Conservation (phyloP, 192 early-diverging fungal genomes). For the Backusella liffmaniae region DNA sequence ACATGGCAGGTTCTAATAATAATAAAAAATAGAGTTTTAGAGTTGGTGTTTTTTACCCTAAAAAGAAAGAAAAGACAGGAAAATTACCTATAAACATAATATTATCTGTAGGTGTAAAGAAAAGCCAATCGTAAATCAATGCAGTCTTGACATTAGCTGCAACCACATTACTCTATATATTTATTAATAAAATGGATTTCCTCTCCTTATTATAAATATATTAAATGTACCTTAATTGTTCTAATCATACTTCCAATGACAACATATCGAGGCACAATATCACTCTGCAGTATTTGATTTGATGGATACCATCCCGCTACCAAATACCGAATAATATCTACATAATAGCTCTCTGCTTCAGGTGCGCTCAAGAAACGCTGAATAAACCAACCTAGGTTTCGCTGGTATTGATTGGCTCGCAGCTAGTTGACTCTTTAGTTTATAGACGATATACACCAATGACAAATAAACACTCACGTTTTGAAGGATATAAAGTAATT, state of each 20-base stretch:
- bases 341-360: conserved; percentile 58
- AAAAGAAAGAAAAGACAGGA: too few species aligned
- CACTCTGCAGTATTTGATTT: conserved; percentile 66
- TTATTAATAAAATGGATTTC: neutral
- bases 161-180: conserved; percentile 47
- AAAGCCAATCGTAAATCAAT: conserved; percentile 79
- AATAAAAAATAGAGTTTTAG: too few species aligned
- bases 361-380: conserved; percentile 56
- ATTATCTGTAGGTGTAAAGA: conserved; percentile 64
- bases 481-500: conserved; percentile 65
- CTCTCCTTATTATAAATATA: neutral
- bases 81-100: conserved; percentile 67
- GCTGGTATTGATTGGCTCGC: conserved; percentile 42
- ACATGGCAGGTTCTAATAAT: conserved; percentile 67
- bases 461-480: conserved; percentile 32
- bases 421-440: conserved; percentile 34
- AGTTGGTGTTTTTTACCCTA: neutral
- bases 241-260: conserved; percentile 62
- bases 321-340: conserved; percentile 75
- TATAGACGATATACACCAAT: neutral
- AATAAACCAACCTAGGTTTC: conserved; percentile 68
- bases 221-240: conserved; percentile 46
- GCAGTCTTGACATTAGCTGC: conserved; percentile 72
- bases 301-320: conserved; percentile 70
- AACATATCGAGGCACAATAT: conserved; percentile 71